Evolutionary conservation across 805 yeast species (phyloP).

Genomic region (Kregervanrija delftensis): DNA sequence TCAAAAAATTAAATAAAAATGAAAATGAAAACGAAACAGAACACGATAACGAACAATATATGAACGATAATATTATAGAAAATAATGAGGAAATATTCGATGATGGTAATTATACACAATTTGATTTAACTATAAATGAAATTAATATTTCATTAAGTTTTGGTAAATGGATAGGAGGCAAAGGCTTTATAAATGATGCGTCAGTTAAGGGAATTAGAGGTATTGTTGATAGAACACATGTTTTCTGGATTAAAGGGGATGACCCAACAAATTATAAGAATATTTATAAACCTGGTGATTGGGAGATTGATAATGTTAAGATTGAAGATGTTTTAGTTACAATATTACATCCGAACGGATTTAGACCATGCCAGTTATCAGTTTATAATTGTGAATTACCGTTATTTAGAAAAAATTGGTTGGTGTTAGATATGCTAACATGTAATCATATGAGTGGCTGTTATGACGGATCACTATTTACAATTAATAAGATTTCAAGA

Average conservation of each 20-base stretch:
- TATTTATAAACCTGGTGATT: slow-evolving; percentile 76
- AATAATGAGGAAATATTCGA: slow-evolving; percentile 34
- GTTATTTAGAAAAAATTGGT: slow-evolving; percentile 83
- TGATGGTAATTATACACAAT: slow-evolving; percentile 95
- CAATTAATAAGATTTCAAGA: slow-evolving; percentile 74
- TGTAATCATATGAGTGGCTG: slow-evolving; percentile 85
- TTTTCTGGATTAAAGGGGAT: slow-evolving; percentile 73
- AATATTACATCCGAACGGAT: slow-evolving; percentile 70
- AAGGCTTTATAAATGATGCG: slow-evolving; percentile 76
- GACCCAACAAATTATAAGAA: slow-evolving; percentile 78
- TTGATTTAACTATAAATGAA: slow-evolving; percentile 83
- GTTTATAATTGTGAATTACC: slow-evolving; percentile 82
- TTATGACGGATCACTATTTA: slow-evolving; percentile 88
- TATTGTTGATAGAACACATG: slow-evolving; percentile 84
- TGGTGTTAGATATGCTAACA: slow-evolving; percentile 78
- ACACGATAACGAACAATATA: background rate
- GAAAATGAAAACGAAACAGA: background rate
- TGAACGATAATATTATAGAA: background rate
- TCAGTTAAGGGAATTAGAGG: slow-evolving; percentile 86
- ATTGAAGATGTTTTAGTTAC: slow-evolving; percentile 84
- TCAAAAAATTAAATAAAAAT: slow-evolving; percentile 7
- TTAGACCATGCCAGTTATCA: slow-evolving; percentile 80
- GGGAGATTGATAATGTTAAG: slow-evolving; percentile 77
- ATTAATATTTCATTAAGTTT: slow-evolving; percentile 76
- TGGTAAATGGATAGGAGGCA: slow-evolving; percentile 82